A percentile compares a stretch with the other conserved stretches of the same genome.
Evolutionary conservation across 2,329 filamentous ascomycete genomes (phyloP).

Genomic region (Pseudopithomyces maydicus): DNA sequence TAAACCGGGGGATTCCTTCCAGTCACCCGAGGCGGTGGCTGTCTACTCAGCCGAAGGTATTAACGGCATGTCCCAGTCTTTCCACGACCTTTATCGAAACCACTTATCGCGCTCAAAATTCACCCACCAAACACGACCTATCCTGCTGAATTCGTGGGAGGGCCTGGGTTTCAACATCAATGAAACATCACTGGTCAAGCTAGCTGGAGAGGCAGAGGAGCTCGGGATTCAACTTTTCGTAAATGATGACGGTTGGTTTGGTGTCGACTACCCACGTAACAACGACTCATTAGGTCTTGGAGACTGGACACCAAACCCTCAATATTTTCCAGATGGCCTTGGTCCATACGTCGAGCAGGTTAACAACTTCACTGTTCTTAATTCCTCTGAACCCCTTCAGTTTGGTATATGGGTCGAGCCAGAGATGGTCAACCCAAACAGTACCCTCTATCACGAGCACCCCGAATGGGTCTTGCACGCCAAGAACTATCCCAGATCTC

Average conservation of each 20-base stretch:
- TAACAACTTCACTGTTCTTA: conserved; percentile 55
- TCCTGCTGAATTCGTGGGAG: conserved; percentile 70
- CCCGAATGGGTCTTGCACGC: conserved; percentile 68
- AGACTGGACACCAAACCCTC: conserved; percentile 66
- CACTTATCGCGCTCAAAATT: conserved; percentile 65
- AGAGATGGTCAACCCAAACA: conserved; percentile 70
- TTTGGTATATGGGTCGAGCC: conserved; percentile 73
- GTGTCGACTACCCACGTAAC: conserved; percentile 63
- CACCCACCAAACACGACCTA: conserved; percentile 57
- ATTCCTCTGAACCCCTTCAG: conserved; percentile 55
- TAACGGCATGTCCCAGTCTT: conserved; percentile 65
- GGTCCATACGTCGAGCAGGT: conserved; percentile 57
- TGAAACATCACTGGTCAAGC: conserved; percentile 58
- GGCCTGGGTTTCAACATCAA: conserved; percentile 65
- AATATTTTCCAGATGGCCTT: conserved; percentile 64
- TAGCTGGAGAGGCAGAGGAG: conserved; percentile 62
- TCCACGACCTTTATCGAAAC: conserved; percentile 66
- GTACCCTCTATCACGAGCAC: conserved; percentile 64
- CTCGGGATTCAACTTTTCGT: conserved; percentile 68
- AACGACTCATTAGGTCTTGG: conserved; percentile 64
- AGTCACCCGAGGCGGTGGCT: conserved; percentile 66
- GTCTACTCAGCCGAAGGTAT: conserved; percentile 65
- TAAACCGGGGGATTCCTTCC: conserved; percentile 60
- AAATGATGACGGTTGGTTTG: conserved; percentile 72
- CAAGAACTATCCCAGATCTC: conserved; percentile 60